Conservation (phyloP, 345 rosid species). For the Citrus inodora region DNA sequence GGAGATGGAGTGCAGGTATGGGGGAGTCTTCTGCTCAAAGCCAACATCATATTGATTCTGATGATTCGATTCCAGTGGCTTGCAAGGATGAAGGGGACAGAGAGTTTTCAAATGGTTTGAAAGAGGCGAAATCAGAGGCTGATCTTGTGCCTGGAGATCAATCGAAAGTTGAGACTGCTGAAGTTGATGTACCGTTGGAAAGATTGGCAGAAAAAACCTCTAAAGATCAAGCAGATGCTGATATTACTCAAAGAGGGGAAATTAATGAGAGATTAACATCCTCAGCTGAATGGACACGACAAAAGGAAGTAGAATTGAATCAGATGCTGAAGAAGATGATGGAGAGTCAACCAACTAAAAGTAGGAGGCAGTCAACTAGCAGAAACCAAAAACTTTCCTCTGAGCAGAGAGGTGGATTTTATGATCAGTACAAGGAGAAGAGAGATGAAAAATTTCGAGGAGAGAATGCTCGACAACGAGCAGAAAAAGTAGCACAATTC, state of each 20-base stretch:
- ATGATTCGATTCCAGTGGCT: conserved; percentile 23
- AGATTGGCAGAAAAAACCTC: conserved; percentile 20
- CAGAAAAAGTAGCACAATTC: conserved; percentile 48
- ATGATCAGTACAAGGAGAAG: conserved; percentile 54
- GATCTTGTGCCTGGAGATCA: conserved; percentile 20
- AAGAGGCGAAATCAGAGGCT: conserved; percentile 29
- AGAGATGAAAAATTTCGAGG: conserved; percentile 59
- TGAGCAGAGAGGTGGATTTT: conserved; percentile 54
- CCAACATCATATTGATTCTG: conserved; percentile 25
- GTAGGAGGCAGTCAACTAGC: conserved; percentile 21
- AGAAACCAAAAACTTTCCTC: conserved; percentile 24
- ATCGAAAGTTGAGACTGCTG: conserved; percentile 21
- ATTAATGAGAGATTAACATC: conserved; percentile 23
- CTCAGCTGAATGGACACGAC: conserved; percentile 47
- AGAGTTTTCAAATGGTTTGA: conserved; percentile 22
- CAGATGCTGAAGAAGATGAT: conserved; percentile 49
- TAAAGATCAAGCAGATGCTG: conserved; percentile 23
- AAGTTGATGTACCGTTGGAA: conserved; percentile 25
- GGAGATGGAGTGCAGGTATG: conserved; percentile 65
- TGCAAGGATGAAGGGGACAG: conserved; percentile 18
- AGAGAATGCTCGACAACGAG: conserved; percentile 44
- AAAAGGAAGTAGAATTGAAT: conserved; percentile 56
- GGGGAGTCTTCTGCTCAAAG: conserved; percentile 35
- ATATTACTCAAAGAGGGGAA: conserved; percentile 26
- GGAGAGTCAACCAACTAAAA: conserved; percentile 28